A percentile compares a stretch with the other conserved stretches of the same genome.
These are phyloP conservation scores for Alloascoidea africana DNA, from an alignment of 805 yeast genomes.

Conservation along the genomic window DNA sequence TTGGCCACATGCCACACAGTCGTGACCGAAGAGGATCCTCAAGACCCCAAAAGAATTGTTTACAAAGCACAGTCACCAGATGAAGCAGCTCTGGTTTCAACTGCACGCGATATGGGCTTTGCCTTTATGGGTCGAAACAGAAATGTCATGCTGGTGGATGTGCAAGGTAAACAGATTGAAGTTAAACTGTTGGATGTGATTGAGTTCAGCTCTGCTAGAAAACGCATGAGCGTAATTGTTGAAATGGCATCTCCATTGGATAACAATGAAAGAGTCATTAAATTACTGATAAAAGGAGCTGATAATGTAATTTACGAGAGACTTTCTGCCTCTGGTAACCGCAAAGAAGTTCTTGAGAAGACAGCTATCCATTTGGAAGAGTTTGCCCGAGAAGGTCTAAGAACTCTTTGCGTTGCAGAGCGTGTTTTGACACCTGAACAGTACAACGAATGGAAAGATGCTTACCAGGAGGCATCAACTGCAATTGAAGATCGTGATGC, in stretches of 20 bases:
- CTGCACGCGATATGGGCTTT: constrained; percentile 69
- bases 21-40: constrained; percentile 39
- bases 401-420: constrained; percentile 61
- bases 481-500: constrained; percentile 46
- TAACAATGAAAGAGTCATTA: constrained; percentile 18
- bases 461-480: constrained; percentile 41
- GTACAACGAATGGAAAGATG: constrained; percentile 38
- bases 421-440: constrained; percentile 27
- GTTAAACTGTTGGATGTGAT: constrained; percentile 55
- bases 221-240: constrained; percentile 67
- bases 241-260: no score
- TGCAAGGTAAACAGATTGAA: constrained; percentile 54
- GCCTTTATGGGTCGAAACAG: constrained; percentile 52
- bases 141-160: constrained; percentile 47
- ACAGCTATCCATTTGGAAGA: constrained; percentile 54
- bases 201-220: constrained; percentile 74
- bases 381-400: constrained; percentile 63
- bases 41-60: constrained; percentile 36
- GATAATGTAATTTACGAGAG: constrained; percentile 52
- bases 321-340: constrained; percentile 21
- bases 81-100: constrained; percentile 73
- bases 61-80: constrained; percentile 76
- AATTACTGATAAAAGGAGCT: constrained; percentile 54
- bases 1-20: constrained; percentile 73
- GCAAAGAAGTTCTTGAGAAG: constrained; percentile 29